A percentile compares a stretch with the other conserved stretches of the same genome.
Evolutionary conservation across 257 asterid genomes (phyloP).

Genomic region (Fraxinus quadrangulata): DNA sequence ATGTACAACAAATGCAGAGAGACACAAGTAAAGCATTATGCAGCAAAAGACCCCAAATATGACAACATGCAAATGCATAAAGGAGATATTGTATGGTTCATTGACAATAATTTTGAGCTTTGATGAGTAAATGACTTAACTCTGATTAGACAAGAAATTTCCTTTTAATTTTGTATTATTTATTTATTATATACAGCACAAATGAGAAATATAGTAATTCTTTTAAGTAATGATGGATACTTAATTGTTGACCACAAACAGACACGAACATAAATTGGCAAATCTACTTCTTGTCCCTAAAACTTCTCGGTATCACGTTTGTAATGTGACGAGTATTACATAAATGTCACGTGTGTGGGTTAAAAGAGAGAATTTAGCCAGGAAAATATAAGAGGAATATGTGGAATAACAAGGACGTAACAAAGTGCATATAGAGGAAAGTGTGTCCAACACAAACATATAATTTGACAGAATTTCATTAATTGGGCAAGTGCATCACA

Average conservation of each 20-base stretch:
- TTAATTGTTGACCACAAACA: not conserved
- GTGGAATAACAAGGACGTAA: slow-evolving; percentile 6
- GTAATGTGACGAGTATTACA: not conserved
- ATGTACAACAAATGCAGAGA: not conserved
- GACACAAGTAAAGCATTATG: not conserved
- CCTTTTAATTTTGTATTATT: not conserved
- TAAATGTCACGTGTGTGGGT: not conserved
- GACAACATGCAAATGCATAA: not conserved
- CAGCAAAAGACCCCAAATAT: not conserved
- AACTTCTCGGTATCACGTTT: not conserved
- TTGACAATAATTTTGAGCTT: not conserved
- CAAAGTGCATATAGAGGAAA: not conserved
- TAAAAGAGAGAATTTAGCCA: not conserved
- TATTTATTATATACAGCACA: not conserved
- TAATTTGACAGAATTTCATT: not conserved
- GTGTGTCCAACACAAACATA: not conserved
- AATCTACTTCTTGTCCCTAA: not conserved
- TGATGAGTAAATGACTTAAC: not conserved
- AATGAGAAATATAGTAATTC: not conserved
- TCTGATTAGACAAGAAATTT: not conserved
- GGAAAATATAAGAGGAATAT: not conserved
- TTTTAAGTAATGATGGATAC: not conserved
- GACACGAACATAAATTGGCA: not conserved
- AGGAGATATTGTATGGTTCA: not conserved
- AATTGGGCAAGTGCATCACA: not conserved